phyloP scores from a whole-genome alignment of 2,329 filamentous ascomycete genomes.

The Colletotrichum sp. region DNA sequence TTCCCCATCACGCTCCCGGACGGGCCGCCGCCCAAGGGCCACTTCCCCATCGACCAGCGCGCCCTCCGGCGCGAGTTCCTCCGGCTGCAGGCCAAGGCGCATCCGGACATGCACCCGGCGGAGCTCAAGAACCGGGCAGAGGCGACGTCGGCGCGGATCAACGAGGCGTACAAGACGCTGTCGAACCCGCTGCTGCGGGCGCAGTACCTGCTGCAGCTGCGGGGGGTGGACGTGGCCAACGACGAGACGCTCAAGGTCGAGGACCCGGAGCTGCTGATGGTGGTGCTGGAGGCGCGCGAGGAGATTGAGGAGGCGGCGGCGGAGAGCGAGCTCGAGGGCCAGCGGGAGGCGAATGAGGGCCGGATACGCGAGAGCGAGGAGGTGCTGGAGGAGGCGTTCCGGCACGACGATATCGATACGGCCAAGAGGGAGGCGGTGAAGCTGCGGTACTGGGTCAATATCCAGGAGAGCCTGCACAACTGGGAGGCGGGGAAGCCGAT shows the following conservation, averaged over 20 bases:
- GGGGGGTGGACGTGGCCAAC: slow-evolving; percentile 77
- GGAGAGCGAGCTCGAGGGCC: slow-evolving; percentile 66
- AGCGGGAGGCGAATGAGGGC: slow-evolving; percentile 71
- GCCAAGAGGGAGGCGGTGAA: slow-evolving; percentile 77
- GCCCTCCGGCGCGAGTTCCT: slow-evolving; percentile 86
- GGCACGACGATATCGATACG: slow-evolving; percentile 64
- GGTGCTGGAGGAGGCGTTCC: slow-evolving; percentile 69
- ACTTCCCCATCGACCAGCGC: slow-evolving; percentile 75
- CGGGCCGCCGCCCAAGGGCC: slow-evolving; percentile 78
- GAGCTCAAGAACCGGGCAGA: slow-evolving; percentile 68
- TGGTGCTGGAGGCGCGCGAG: slow-evolving; percentile 82
- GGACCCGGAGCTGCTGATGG: slow-evolving; percentile 72
- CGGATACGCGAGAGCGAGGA: slow-evolving; percentile 69
- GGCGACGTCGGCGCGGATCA: slow-evolving; percentile 81
- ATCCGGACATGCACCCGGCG: slow-evolving; percentile 72
- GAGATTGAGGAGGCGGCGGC: slow-evolving; percentile 72
- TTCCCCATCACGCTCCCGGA: slow-evolving; percentile 80
- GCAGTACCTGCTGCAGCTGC: slow-evolving; percentile 82
- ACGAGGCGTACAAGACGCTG: slow-evolving; percentile 90
- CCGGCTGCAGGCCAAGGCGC: slow-evolving; percentile 76
- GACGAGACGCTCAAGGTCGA: slow-evolving; percentile 78
- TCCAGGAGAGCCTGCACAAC: slow-evolving; percentile 77
- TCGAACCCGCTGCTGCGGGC: slow-evolving; percentile 78
- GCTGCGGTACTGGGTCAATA: slow-evolving; percentile 90
- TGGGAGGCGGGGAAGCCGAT: slow-evolving; percentile 81